Conservation (phyloP, 306 rosid genomes). For the Glycine latifolia region DNA sequence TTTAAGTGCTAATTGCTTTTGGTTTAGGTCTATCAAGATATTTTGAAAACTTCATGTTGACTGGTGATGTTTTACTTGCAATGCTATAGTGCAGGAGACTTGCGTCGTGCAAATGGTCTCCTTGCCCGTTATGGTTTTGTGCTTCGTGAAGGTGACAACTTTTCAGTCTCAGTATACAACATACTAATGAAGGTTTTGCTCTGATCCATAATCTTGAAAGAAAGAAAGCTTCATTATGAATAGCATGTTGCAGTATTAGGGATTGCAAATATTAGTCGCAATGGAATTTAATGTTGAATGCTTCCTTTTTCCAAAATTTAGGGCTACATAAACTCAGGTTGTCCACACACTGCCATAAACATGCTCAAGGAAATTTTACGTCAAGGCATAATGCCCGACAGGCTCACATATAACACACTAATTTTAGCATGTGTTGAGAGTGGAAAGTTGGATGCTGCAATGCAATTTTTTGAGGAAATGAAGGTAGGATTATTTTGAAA, state of each 20-base stretch:
- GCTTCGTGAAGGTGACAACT: slow-evolving; percentile 71
- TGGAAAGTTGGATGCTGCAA: slow-evolving; percentile 66
- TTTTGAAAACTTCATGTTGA: slow-evolving; percentile 43
- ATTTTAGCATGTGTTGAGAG: slow-evolving; percentile 76
- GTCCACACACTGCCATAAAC: slow-evolving; percentile 67
- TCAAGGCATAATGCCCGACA: slow-evolving; percentile 76
- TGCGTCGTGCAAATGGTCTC: slow-evolving; percentile 88
- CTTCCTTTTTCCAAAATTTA: slow-evolving; percentile 36
- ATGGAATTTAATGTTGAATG: slow-evolving; percentile 5
- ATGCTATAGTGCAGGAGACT: slow-evolving; percentile 87
- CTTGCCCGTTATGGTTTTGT: slow-evolving; percentile 80
- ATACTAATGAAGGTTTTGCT: slow-evolving; percentile 78
- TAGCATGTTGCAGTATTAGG: neutral
- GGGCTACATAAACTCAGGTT: slow-evolving; percentile 77
- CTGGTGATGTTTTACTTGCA: slow-evolving; percentile 53
- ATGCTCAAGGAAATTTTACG: slow-evolving; percentile 61
- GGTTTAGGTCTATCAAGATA: slow-evolving; percentile 26
- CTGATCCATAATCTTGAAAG: slow-evolving; percentile 47
- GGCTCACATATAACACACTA: slow-evolving; percentile 81
- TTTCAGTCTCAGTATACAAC: slow-evolving; percentile 72
- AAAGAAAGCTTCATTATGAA: slow-evolving; percentile 32
- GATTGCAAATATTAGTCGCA: slow-evolving; percentile 11
- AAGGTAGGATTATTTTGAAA: slow-evolving; percentile 66
- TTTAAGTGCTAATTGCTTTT: slow-evolving; percentile 23
- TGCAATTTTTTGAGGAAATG: slow-evolving; percentile 78